Base-by-base conservation (phyloP, 371 early-diverging fungal species). In the Circinella minor region DNA sequence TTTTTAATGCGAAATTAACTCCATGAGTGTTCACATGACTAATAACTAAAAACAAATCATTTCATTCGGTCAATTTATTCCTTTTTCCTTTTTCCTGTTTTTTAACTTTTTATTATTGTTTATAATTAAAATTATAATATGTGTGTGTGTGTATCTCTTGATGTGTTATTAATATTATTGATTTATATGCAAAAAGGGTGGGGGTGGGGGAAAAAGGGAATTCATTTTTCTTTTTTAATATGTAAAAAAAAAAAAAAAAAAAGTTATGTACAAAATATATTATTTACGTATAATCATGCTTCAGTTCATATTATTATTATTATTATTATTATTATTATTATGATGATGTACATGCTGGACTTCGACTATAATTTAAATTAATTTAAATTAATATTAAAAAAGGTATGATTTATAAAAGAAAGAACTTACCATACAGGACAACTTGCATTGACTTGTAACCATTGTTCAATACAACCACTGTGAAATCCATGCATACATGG, bases 401-500 rank as follows among this genome's bases (percentile, higher is more conserved):
- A 9, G 43, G 3, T 11, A 11, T 11, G 43, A 3, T 43, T 9
- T 43, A 43, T 43, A 43, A 9, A 43, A 43, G 6, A 6, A 43
- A 9, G 1, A 55, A 57, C 66, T 36, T 71, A 75, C 75, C 75
- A 75, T n/a, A 75, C 66, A 38, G 75, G 75, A 43, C 75, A 75
- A 13, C 71, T 69, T 4, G 69, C 63, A 39, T 69, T 71, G 38
- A 61, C 48, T 2, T 38, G 34, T 39, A 75, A 47, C 75, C 75
- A 75, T 18, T 55, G 66, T 46, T 62, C 65, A 17, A 75, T 71
- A 55, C 75, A 75, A 1, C n/a, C 27, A 5, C 63, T 57, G 57
- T 75, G 75, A 55, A 71, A 75, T 48, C 71, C 75, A 27, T 75
- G 75, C 20, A 57, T 47, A 69, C 75, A 75, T 15, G 75, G 71